Evolutionary conservation across 176 grass and related monocot genomes (phyloP).

Genomic region (Triticum urartu): DNA sequence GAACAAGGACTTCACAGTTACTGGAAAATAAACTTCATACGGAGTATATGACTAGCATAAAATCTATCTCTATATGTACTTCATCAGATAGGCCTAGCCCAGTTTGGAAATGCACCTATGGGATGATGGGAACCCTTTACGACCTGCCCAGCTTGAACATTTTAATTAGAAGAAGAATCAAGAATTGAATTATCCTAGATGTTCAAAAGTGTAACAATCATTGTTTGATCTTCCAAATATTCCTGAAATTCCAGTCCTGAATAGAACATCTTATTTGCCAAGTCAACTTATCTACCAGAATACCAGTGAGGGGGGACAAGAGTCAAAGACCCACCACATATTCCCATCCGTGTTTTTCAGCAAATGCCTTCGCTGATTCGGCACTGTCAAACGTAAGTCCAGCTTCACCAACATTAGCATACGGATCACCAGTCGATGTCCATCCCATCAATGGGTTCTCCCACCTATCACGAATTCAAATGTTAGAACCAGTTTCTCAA

Average conservation of each 20-base stretch:
- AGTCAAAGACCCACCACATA: constrained; percentile 62
- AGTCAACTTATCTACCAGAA: not conserved
- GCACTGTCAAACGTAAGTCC: constrained; percentile 71
- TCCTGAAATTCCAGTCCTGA: not conserved
- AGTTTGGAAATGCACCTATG: not conserved
- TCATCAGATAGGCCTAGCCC: not conserved
- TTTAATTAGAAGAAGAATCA: not conserved
- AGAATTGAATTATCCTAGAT: not conserved
- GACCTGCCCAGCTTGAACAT: not conserved
- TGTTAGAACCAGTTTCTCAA: not conserved
- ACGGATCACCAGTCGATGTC: constrained; percentile 98
- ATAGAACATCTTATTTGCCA: constrained; percentile 25
- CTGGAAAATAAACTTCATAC: not conserved
- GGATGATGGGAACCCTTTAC: not conserved
- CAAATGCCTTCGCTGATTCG: constrained; percentile 83
- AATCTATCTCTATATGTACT: constrained; percentile 1
- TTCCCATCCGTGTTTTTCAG: constrained; percentile 93
- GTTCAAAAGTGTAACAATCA: constrained; percentile 9
- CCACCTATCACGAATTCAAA: constrained; percentile 68
- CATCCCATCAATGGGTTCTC: constrained; percentile 99
- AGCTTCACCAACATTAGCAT: constrained; percentile 96
- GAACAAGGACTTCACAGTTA: not conserved
- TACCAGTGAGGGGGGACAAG: not conserved
- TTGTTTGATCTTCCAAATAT: not conserved
- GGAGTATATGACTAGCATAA: not conserved